A percentile compares a stretch with the other conserved stretches of the same genome.
These are phyloP conservation scores for Coffea canephora DNA, from an alignment of 257 asterid genomes.

Conservation along the genomic window DNA sequence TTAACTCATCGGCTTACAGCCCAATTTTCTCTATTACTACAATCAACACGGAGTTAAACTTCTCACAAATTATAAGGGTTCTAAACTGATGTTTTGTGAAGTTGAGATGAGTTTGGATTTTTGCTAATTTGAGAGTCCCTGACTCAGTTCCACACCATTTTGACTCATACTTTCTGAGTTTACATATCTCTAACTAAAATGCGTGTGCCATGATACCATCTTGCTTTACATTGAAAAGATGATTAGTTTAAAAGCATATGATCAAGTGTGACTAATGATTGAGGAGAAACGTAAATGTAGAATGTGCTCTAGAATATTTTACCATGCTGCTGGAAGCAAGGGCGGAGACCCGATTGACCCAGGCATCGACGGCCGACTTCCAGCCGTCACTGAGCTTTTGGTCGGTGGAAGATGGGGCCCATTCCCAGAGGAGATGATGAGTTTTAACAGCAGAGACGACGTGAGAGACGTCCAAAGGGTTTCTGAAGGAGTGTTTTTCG, in stretches of 20 bases:
- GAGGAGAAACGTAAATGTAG: neutral
- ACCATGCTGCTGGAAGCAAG: constrained; percentile 67
- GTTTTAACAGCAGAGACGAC: constrained; percentile 56
- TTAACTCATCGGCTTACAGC: neutral
- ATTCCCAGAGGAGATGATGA: constrained; percentile 62
- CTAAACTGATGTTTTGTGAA: neutral
- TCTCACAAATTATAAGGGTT: neutral
- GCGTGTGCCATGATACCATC: no score
- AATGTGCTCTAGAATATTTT: neutral
- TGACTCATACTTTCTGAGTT: no score
- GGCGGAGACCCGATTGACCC: constrained; percentile 62
- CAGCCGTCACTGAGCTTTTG: constrained; percentile 47
- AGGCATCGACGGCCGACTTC: constrained; percentile 73
- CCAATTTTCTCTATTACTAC: neutral
- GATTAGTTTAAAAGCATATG: neutral
- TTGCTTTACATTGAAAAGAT: no score
- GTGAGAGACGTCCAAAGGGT: constrained; percentile 58
- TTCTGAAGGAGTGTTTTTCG: constrained; percentile 54
- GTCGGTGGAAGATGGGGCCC: constrained; percentile 25
- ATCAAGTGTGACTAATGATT: neutral
- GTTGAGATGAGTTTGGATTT: neutral
- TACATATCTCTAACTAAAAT: no score
- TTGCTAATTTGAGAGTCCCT: neutral
- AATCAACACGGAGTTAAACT: neutral
- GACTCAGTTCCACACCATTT: neutral